Conservation (phyloP, 495 filamentous ascomycete genomes). For the Tuber brumale region DNA sequence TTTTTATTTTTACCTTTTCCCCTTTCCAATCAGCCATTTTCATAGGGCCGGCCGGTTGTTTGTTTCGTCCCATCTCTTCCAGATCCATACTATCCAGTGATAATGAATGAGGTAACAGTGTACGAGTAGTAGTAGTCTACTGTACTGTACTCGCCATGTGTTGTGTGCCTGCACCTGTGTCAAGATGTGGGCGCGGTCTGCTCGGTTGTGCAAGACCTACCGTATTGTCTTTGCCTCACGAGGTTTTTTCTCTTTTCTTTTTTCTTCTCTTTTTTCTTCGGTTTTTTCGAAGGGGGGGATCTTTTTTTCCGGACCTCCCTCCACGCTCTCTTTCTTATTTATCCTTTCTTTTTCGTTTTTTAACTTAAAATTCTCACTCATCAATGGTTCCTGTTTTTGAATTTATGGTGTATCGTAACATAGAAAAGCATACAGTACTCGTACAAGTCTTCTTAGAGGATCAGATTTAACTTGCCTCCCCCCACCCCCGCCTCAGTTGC, state of each 20-base stretch:
- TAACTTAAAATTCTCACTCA: background rate
- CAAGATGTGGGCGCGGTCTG: constrained; percentile 14
- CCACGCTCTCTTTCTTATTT: background rate
- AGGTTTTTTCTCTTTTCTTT: constrained; percentile 23
- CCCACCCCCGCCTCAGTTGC: constrained; percentile 15
- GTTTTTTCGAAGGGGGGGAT: background rate
- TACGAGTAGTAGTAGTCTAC: too few relatives aligned
- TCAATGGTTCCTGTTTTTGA: constrained; percentile 4
- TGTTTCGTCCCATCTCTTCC: constrained; percentile 6
- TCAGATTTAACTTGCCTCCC: constrained; percentile 25
- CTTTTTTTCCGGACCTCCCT: background rate
- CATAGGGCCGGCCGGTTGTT: background rate
- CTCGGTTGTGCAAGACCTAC: constrained; percentile 12
- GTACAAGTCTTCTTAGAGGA: constrained; percentile 7
- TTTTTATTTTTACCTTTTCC: background rate
- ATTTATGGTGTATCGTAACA: background rate
- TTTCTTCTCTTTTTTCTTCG: constrained; percentile 8
- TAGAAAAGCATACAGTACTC: background rate
- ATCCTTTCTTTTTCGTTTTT: background rate
- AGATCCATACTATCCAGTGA: background rate
- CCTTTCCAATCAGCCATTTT: background rate
- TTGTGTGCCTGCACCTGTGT: constrained; percentile 12
- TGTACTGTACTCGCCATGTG: constrained; percentile 23
- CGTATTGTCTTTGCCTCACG: constrained; percentile 26
- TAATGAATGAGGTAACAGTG: background rate